Conservation (phyloP, 164 flowering plant species). For the Macadamia tetraphylla region DNA sequence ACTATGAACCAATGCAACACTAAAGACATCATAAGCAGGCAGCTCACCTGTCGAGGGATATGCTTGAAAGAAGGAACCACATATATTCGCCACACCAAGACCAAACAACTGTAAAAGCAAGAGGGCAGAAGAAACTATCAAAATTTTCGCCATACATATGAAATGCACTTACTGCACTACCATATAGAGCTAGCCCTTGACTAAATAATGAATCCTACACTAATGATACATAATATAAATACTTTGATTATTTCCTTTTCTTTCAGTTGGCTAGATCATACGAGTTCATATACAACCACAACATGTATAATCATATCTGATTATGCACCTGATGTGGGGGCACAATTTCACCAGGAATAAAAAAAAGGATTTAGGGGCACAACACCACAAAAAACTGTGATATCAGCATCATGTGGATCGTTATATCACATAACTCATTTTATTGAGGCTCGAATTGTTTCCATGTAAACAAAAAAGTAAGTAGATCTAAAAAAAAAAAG, state of each 20-base stretch:
- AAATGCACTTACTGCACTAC: neutral
- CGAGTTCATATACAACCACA: neutral
- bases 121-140: neutral
- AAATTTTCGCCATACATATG: neutral
- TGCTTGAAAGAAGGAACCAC: constrained; percentile 86
- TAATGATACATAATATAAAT: neutral
- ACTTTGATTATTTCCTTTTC: neutral
- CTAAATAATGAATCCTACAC: neutral
- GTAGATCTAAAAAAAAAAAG: no score
- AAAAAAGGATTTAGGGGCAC: no score
- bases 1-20: neutral
- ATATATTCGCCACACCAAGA: constrained; percentile 90
- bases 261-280: neutral
- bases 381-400: no score
- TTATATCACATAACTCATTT: no score
- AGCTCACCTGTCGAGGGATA: constrained; percentile 91
- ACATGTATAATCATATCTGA: neutral
- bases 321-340: neutral
- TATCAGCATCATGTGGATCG: no score
- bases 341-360: no score
- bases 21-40: constrained; percentile 1
- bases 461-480: no score
- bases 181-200: neutral
- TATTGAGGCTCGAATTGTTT: no score
- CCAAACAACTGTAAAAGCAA: constrained; percentile 70